Evolutionary conservation across 768 basidiomycete genomes (phyloP), one percentile per base, ranked within the genome.

Genomic region (Leccinum rimulosum): DNA sequence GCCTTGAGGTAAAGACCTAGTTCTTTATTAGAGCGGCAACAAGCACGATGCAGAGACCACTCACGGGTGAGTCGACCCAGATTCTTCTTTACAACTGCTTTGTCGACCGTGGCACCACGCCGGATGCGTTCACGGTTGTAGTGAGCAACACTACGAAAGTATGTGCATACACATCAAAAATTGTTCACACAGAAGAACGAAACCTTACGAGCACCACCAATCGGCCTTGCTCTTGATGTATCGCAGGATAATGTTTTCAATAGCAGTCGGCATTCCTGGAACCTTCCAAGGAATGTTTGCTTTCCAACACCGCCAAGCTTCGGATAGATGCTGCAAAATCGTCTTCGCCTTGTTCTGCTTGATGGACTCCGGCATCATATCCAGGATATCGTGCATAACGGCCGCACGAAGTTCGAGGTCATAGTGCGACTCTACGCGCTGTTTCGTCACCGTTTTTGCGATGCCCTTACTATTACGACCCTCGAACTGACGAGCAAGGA

Each of bases 281-380:
- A 98, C 97, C 75, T 98, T 98, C 97, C 97, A 99, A 22, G 97
- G 97, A 68, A 99, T 94, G 70, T 94, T 94, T 4, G 92, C 92
- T 74, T 94, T 94, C 92, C 92, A 94, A 75, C 95, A 98, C 66
- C 96, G 82, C 97, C 97, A 98, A 10, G 96, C 97, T 72, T 98
- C 97, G 3, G 95, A 97, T 65, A 98, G 77, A 73, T 98, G 97
- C 73, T 99, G 97, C 71, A 99, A 70, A 64, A 99, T 98, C 11
- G 97, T 98, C 81, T 99, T 99, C n/a, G 95, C 87, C 80, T 99
- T 98, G 78, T 98, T 99, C 76, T 95, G 94, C 76, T 95, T 95
- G 80, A 98, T 95, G 2, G 92, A 94, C 74, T 98, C 97, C 7
- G 97, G 97, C 96, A 98, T 98, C 96, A 98, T 98, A 79, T 98